phyloP scores from a whole-genome alignment of 495 filamentous ascomycete genomes.

The Penicillium coffeae region DNA sequence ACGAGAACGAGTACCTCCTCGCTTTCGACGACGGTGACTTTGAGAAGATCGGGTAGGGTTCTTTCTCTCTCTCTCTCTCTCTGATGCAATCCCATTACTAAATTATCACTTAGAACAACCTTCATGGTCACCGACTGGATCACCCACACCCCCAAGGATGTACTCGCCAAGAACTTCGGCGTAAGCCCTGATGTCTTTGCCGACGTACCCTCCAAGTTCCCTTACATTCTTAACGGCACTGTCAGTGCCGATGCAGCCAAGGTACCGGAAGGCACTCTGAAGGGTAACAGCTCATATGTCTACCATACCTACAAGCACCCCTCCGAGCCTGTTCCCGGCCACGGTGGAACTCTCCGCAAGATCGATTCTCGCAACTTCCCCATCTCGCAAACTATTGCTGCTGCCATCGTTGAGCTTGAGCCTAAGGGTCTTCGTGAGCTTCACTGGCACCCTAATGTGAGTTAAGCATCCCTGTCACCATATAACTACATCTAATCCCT shows the following conservation, averaged over 20 bases:
- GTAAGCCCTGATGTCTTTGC: slow-evolving; percentile 55
- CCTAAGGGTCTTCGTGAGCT: slow-evolving; percentile 60
- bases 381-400: slow-evolving; percentile 60
- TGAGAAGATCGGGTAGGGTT: not conserved
- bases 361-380: slow-evolving; percentile 64
- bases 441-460: slow-evolving; percentile 70
- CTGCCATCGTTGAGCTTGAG: slow-evolving; percentile 55
- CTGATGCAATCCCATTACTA: not conserved
- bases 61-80: not conserved
- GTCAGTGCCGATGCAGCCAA: slow-evolving; percentile 40
- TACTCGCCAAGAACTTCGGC: slow-evolving; percentile 63
- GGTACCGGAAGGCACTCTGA: slow-evolving; percentile 40
- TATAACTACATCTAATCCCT: not conserved
- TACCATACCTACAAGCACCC: slow-evolving; percentile 57
- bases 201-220: slow-evolving; percentile 53
- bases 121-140: not conserved
- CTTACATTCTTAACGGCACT: slow-evolving; percentile 67
- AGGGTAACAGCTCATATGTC: slow-evolving; percentile 56
- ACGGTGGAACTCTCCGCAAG: slow-evolving; percentile 60
- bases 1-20: slow-evolving; percentile 68
- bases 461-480: not conserved
- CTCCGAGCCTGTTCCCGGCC: slow-evolving; percentile 38
- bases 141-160: slow-evolving; percentile 60
- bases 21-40: slow-evolving; percentile 64
- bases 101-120: not conserved